Evolutionary conservation across 1,284 basidiomycete genomes (phyloP), one percentile per base, ranked within the genome.

Genomic region (Inonotus obliquus): DNA sequence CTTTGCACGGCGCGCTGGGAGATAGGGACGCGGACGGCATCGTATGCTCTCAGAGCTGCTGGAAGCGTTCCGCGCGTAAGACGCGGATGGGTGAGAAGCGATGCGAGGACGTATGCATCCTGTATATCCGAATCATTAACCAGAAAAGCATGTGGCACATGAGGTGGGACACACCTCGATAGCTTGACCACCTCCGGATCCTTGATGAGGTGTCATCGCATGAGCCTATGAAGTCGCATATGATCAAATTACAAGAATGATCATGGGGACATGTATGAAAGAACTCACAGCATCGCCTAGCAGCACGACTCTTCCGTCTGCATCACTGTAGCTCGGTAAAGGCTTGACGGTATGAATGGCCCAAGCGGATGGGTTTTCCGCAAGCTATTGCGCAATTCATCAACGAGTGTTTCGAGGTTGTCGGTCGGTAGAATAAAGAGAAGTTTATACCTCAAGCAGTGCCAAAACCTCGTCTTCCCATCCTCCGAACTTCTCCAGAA

Each of bases 121-220:
- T 77, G n/a, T 57, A 38, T 32, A 9, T 9, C 13, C 11, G 51
- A 60, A 41, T 48, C 37, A 57, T 37, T 29, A 47, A 29, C 9
- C n/a, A n/a, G n/a, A n/a, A n/a, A n/a, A n/a, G n/a, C n/a, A n/a
- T n/a, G n/a, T n/a, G n/a, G n/a, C n/a, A n/a, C n/a, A n/a, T n/a
- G 21, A 35, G 27, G 17, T 17, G 41, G 11, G 27, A 54, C 69
- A 55, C 67, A 81, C 82, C 72, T 85, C 83, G 39, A 85, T 77
- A 5, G 81, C 76, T 66, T 83, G 81, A 2, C 81, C 82, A 0
- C 81, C 82, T 17, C 83, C 83, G 0, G 81, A 71, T 1, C 83
- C 82, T 59, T 82, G 79, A 72, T 79, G 79, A 0, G 83, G 81
- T 63, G 76, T 71, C 79, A 82, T 82, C 0, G 77, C 81, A 58